phyloP scores from a whole-genome alignment of 2,329 filamentous ascomycete genomes.

The Elsinoe necatrix region DNA sequence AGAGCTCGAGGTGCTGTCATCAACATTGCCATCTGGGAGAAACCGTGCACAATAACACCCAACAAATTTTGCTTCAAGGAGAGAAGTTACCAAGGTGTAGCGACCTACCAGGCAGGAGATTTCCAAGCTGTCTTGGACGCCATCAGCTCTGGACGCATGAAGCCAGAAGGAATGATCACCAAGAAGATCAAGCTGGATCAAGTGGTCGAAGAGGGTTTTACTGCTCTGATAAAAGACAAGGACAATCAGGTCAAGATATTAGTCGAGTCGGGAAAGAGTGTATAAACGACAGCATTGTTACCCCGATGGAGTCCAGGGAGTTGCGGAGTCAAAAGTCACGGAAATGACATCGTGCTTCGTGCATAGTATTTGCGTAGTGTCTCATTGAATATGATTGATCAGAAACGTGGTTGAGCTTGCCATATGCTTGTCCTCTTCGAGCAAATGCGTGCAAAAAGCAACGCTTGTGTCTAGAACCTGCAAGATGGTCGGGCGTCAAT shows the following conservation, averaged over 20 bases:
- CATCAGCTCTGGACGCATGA: slow-evolving; percentile 37
- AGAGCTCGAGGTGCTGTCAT: slow-evolving; percentile 45
- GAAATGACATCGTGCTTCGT: not conserved
- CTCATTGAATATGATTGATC: no score
- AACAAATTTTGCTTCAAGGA: slow-evolving; percentile 48
- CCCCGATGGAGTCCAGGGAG: not conserved
- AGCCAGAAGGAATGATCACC: slow-evolving; percentile 42
- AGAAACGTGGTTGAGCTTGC: not conserved
- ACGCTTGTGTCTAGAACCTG: not conserved
- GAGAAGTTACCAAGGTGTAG: slow-evolving; percentile 44
- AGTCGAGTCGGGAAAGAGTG: slow-evolving; percentile 23
- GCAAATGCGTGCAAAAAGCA: slow-evolving; percentile 1
- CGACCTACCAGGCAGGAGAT: slow-evolving; percentile 45
- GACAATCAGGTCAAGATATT: slow-evolving; percentile 44
- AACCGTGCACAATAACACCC: slow-evolving; percentile 40
- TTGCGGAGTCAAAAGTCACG: not conserved
- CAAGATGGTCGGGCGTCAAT: not conserved
- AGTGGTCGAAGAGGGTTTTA: slow-evolving; percentile 41
- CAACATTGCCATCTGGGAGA: slow-evolving; percentile 51
- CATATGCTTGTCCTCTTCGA: slow-evolving; percentile 3
- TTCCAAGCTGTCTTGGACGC: slow-evolving; percentile 43
- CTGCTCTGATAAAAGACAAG: slow-evolving; percentile 41
- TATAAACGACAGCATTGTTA: slow-evolving; percentile 1
- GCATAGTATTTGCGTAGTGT: not conserved
- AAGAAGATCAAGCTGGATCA: slow-evolving; percentile 39